Base-by-base conservation (phyloP, 2,329 filamentous ascomycete genomes). In the Didymella arachidicola region DNA sequence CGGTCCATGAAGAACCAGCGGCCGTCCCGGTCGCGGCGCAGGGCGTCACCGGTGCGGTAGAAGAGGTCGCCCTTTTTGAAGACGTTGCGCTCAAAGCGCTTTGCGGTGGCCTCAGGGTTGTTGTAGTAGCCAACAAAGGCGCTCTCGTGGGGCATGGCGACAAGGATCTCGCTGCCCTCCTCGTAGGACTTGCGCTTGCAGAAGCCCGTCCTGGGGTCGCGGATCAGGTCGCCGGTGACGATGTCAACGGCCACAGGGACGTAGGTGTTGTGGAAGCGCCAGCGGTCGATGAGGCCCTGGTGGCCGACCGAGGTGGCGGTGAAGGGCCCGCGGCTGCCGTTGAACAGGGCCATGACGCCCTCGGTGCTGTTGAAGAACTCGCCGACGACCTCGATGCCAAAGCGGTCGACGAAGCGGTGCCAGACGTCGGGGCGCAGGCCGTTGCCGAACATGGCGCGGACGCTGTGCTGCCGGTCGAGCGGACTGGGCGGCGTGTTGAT, bases 331-430 rank as follows among this genome's bases (percentile, higher is more conserved):
- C 82, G 79, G 53, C 84, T 84, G 22, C 82, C 74, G 68, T 90
- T 90, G 54, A 86, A 75, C 10, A 92, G 78, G 0, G 76, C 74
- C 66, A 93, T 83, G 48, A 91, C 82, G 29, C 89, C 89, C 75
- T 93, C 90, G 1, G 88, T 91, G 57, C 87, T 90, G 72, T 89
- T 90, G 81, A 92, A 93, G 77, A 93, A 92, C 74, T 93, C 90
- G 60, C 79, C 80, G 2, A 93, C 85, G 27, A 84, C 82, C 12
- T 81, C 76, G 63, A 90, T 83, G 50, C 83, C 83, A 70, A 89
- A 90, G 12, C 87, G 82, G 46, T 88, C 83, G 39, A 83, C 78
- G 73, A 91, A 91, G 22, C 82, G 80, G 29, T 81, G 75, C 88
- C 88, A 91, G 1, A 91, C 86, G 66, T 91, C 89, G 0, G 88